Evolutionary conservation across 2,329 filamentous ascomycete genomes (phyloP), one percentile per base, ranked within the genome.

Genomic region (Sporothrix inflata): DNA sequence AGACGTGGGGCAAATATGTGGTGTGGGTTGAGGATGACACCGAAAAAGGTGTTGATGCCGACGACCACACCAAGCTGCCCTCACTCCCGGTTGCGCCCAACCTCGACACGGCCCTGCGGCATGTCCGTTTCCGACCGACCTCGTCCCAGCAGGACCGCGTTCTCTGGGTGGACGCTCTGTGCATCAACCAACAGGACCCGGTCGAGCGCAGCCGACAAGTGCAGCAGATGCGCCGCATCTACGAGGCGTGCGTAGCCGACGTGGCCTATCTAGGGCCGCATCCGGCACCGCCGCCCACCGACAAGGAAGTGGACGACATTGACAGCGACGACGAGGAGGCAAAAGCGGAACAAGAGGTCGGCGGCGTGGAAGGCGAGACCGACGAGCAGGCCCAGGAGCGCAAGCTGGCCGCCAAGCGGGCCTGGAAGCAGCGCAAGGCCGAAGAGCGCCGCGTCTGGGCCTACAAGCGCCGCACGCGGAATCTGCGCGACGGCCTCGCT

Each of bases 111-210:
- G 73, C 72, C 11, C 70, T 74, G 51, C 68, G 73, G 6, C 61
- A 73, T 12, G 72, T 74, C 24, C 73, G 72, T 3, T 61, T 21
- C 49, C 60, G 34, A 6, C 30, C 30, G 30, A 34, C 30, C 30
- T 6, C 24, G 21, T 40, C 6, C 34, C 11, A 7, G 6, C n/a
- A n/a, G 14, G 16, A 51, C 49, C 68, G 70, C 24, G 40, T 71
- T 27, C 70, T 75, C 47, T 76, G 75, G 75, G 71, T 76, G 55
- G 75, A 76, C 30, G 72, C 74, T n/a, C 71, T 76, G 5, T 76
- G 75, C 69, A 74, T 75, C 74, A 73, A 76, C 67, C 75, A 75
- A 69, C n/a, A 38, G 21, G 72, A 74, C 65, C 21, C 30, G 4
- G 51, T 30, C 38, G 75, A 76, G 51, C 73, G 74, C 34, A 51